Base-by-base conservation (phyloP, 192 early-diverging fungal genomes). In the Coemansia sp. region DNA sequence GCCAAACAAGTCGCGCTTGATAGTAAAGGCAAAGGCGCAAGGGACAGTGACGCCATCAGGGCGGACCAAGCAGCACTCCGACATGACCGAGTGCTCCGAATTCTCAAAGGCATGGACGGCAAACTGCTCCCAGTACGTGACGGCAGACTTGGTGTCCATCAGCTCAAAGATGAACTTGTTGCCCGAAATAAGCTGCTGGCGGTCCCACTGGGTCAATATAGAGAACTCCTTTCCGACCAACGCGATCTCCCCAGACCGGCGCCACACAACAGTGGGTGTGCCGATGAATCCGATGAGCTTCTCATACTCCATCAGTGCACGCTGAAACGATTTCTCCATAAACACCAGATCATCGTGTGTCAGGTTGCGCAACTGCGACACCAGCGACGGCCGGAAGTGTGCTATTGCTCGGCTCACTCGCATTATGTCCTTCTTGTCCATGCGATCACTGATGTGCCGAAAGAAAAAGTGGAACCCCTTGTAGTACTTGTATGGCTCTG, bases 181-280 rank as follows among this genome's bases (percentile, higher is more conserved):
- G 15, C 68, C 74, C 29, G 85, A 87, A 20, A 95, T 65, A 42
- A 98, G 82, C 75, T 89, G 88, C 36, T 97, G 95, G 41, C 90
- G 90, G 66, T 90, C 83, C 96, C 96, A 98, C 74, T 93, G 89
- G 6, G 96, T 98, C 71, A 98, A 74, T 22, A 98, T 85, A 9
- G 93, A 94, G 72, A 98, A 98, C 75, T 98, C 96, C 76, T 97
- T 98, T 60, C 96, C 96, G 7, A 98, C 96, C 43, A 98, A 78
- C 8, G 91, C 93, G 68, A 98, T 96, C 82, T 98, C 95, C 46
- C 96, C 96, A 2, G 94, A 95, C n/a, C 96, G 88, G 41, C 96
- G 91, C 96, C 96, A 98, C 33, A 98, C 93, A 12, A 97, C 95
- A 5, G 95, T 96, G 6, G 96, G 96, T 29, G 96, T 98, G 46